Base-by-base conservation (phyloP, 805 yeast genomes). In the Yarrowia divulgata region DNA sequence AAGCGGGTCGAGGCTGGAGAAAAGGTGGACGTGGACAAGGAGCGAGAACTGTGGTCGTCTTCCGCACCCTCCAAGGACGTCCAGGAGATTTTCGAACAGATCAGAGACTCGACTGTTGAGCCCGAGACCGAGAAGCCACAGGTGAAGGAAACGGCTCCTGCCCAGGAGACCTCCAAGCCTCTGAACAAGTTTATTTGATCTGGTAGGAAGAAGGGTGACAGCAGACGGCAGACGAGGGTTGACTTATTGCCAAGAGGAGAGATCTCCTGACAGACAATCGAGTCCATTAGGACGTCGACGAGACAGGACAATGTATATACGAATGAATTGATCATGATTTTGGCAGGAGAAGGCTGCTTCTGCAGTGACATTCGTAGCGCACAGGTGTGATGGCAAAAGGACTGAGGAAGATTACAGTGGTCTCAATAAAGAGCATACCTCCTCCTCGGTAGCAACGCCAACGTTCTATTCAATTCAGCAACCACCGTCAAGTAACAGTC, bases 11-110 rank as follows among this genome's bases (percentile, higher is more conserved):
- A 75, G 14, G 70, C 71, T 3, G 80, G 80, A 7, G 85, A 85
- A 13, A 78, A 80, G 52, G 77, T 86, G 18, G 81, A 83, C 70
- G 75, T 82, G 0, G 79, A 79, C 10, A 74, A 79, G 45, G 88
- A 85, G 71, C 69, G 84, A 71, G 74, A 74, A 54, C 69, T 80
- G 49, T 63, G 67, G 67, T 3, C 37, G 8, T 8, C 67, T 7
- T 35, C 67, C 2, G 43, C 67, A n/a, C 45, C 66, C 14, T 46
- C 54, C 43, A 46, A 49, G 54, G 67, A 63, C 39, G 67, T 63
- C 8, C 46, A 63, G 45, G 57, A 63, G 37, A 37, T 63, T 19
- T 63, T 63, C 39, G 37, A 63, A 46, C 46, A 63, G 57, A 48
- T 63, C 35, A 2, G 57, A 35, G 67, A 63, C n/a, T 63, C 67